phyloP scores from a whole-genome alignment of 139 green algal species.

The Chlamydomonas sp. region DNA sequence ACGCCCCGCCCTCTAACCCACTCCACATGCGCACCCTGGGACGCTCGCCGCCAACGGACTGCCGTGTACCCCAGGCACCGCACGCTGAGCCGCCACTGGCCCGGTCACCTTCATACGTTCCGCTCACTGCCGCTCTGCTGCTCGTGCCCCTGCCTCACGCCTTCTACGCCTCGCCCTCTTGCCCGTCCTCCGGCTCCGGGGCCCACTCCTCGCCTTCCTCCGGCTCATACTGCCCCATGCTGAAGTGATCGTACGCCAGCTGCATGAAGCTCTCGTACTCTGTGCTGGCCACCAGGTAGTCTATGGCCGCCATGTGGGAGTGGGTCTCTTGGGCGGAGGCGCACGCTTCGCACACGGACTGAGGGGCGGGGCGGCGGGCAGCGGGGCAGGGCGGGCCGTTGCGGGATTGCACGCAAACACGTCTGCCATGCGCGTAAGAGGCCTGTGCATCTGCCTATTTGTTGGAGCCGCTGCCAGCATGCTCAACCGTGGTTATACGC shows the following conservation, averaged over 20 bases:
- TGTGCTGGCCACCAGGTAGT: constrained; percentile 29
- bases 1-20: too few species aligned
- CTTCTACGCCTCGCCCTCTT: not conserved
- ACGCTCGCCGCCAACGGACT: too few species aligned
- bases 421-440: too few species aligned
- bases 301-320: constrained; percentile 3
- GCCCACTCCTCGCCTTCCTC: not conserved
- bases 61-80: too few species aligned
- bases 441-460: too few species aligned
- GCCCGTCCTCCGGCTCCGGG: not conserved
- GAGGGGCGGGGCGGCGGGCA: not conserved
- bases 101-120: too few species aligned
- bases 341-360: constrained; percentile 24
- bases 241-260: constrained; percentile 33
- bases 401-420: not conserved
- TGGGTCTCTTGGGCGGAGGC: not conserved
- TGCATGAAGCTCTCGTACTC: constrained; percentile 42
- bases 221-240: constrained; percentile 1
- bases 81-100: too few species aligned
- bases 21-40: too few species aligned
- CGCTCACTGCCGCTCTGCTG: too few species aligned
- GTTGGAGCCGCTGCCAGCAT: too few species aligned
- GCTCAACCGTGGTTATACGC: too few species aligned
- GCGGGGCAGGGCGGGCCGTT: not conserved
- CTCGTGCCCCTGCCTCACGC: not conserved